Evolutionary conservation across 1,284 basidiomycete species (phyloP), one percentile per base, ranked within the genome.

Genomic region (Marasmius tenuissimus): DNA sequence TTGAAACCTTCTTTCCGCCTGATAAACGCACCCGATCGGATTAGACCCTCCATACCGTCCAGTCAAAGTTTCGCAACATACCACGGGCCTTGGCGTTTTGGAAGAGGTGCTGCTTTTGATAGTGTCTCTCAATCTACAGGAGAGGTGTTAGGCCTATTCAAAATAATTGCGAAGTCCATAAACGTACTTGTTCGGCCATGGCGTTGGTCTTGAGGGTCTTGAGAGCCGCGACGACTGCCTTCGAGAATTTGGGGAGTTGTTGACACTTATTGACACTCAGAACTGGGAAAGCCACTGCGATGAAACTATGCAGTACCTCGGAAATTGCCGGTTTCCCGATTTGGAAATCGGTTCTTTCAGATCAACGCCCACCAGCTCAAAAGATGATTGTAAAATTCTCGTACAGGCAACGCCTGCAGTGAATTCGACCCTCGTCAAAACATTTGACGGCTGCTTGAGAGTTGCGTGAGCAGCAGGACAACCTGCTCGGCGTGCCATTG

Each of bases 61-160:
- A 45, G 6, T 57, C 18, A 34, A n/a, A 35, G 27, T 27, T 27
- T 20, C 39, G 12, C 14, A 52, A 88, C 92, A 77, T 81, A 94
- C 94, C 93, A 75, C 90, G 91, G 71, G 86, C 83, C 88, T 99
- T 99, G 78, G 94, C 85, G 83, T 97, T 97, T 81, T 97, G 94
- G 89, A 99, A 99, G 77, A 99, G 87, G 75, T 90, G 87, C 81
- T 99, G 97, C 85, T 98, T 98, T 82, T 97, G 95, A 85, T 85
- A 98, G 70, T 93, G 92, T 81, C 94, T 96, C 80, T 96, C 93
- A 73, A 95, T 87, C 91, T 96, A 72, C 40, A 11, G 61, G 61
- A 50, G 63, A 40, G 37, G 49, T 20, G 52, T 42, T 14, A 53
- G 12, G 33, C 18, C 39, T 38, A 60, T 11, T 58, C 57, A 22